These are phyloP conservation scores for Penicillium sp. DNA, from an alignment of 2,329 filamentous ascomycete genomes.

Conservation along the genomic window DNA sequence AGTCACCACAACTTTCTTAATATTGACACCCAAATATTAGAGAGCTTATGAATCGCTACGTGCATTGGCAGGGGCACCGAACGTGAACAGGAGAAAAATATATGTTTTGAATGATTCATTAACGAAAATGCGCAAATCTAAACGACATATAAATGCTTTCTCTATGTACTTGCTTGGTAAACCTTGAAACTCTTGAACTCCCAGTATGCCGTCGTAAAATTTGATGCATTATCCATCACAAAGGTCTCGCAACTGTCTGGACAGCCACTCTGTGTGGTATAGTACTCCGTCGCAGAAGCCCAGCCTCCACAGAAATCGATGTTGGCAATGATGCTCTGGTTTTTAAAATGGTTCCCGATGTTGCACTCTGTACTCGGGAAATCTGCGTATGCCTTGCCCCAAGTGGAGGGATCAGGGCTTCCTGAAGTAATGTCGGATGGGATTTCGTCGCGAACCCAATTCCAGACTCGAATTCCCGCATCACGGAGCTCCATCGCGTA, in stretches of 20 bases:
- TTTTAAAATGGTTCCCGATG: background rate
- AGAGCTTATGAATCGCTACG: too few relatives aligned
- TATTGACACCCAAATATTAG: too few relatives aligned
- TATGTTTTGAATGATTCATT: background rate
- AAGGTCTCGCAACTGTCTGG: constrained; percentile 58
- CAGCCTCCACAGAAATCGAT: background rate
- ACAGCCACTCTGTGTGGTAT: constrained; percentile 37
- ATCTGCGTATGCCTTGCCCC: background rate
- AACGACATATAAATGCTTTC: background rate
- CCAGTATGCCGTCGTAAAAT: constrained; percentile 64
- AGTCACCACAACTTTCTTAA: too few relatives aligned
- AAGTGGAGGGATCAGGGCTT: background rate
- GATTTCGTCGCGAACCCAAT: background rate
- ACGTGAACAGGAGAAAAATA: background rate
- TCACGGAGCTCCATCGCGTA: background rate
- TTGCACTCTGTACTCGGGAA: background rate
- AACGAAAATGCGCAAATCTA: background rate
- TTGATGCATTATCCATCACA: constrained; percentile 58
- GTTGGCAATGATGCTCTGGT: background rate
- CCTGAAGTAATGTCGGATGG: background rate
- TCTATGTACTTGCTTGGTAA: constrained; percentile 39
- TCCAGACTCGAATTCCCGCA: background rate
- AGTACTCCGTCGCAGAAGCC: constrained; percentile 18
- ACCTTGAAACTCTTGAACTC: constrained; percentile 64
- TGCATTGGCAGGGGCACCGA: background rate